Evolutionary conservation across 208 protist genomes (phyloP), one percentile per base, ranked within the genome.

Genomic region (Herpetomonas tarakana): DNA sequence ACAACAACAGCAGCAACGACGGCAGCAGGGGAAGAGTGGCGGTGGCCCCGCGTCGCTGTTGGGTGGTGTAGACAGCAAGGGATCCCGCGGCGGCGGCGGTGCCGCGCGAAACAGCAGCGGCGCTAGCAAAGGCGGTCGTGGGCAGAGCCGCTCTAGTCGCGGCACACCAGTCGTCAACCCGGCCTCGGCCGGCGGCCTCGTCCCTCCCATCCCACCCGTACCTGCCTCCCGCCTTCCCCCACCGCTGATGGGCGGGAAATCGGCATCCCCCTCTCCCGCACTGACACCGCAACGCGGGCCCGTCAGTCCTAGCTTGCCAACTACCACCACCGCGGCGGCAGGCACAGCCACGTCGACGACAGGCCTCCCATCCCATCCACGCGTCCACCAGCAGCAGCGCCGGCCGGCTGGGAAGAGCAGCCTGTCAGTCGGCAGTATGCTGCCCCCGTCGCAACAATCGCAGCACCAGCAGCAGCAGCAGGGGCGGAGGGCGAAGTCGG

Each of bases 1-100:
- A 14, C 47, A 56, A 50, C 35, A 41, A 49, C 30, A 31, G 35
- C 27, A 54, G 39, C n/a, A 29, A 6, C 25, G 54, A 49, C 2
- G 39, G 39, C 35, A 41, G 35, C 35, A 41, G 35, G 35, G n/a
- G n/a, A n/a, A n/a, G n/a, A n/a, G n/a, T n/a, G n/a, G n/a, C n/a
- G n/a, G n/a, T n/a, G n/a, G n/a, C n/a, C n/a, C n/a, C n/a, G n/a
- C n/a, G n/a, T n/a, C n/a, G n/a, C n/a, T n/a, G n/a, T n/a, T n/a
- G n/a, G n/a, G n/a, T n/a, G n/a, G n/a, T n/a, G n/a, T n/a, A n/a
- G n/a, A n/a, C n/a, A n/a, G n/a, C n/a, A n/a, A n/a, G n/a, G n/a
- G n/a, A n/a, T n/a, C n/a, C n/a, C n/a, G n/a, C n/a, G n/a, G n/a
- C n/a, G n/a, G n/a, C n/a, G n/a, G n/a, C n/a, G n/a, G n/a, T n/a